These are phyloP conservation scores for Sporothrix brasiliensis DNA, from an alignment of 2,329 filamentous ascomycete species.

Conservation along the genomic window DNA sequence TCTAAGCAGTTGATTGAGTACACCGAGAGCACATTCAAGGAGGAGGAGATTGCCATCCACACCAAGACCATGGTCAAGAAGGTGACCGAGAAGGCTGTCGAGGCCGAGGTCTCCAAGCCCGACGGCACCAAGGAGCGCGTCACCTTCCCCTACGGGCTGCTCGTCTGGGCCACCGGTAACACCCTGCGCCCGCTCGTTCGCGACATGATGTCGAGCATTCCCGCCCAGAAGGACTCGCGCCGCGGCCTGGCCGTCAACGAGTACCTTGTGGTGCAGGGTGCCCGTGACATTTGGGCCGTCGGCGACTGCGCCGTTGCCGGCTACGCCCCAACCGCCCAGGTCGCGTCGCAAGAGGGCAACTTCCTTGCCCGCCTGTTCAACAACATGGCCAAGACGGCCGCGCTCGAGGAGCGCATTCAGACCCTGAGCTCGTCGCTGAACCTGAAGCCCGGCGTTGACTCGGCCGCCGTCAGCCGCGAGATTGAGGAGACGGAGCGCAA, in stretches of 20 bases:
- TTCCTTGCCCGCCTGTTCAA: constrained; percentile 97
- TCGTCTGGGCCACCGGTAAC: constrained; percentile 98
- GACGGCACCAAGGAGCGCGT: constrained; percentile 83
- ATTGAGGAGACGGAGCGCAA: constrained; percentile 88
- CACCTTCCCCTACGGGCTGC: constrained; percentile 86
- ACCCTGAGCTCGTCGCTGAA: constrained; percentile 67
- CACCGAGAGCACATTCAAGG: constrained; percentile 98
- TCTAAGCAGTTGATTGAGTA: constrained; percentile 99
- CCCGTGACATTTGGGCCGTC: constrained; percentile 96
- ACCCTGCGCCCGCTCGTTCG: constrained; percentile 85
- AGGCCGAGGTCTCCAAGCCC: constrained; percentile 79
- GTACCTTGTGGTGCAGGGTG: constrained; percentile 96
- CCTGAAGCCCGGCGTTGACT: constrained; percentile 63
- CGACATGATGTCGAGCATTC: constrained; percentile 89
- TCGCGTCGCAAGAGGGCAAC: constrained; percentile 90
- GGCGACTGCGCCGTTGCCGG: constrained; percentile 97
- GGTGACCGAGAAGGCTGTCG: constrained; percentile 88
- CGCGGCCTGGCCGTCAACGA: constrained; percentile 97
- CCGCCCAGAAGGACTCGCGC: constrained; percentile 91
- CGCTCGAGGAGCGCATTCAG: constrained; percentile 74
- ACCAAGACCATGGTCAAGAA: constrained; percentile 99
- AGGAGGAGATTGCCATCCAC: constrained; percentile 96
- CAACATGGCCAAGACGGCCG: constrained; percentile 94
- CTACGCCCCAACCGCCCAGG: constrained; percentile 96
- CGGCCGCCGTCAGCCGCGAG: constrained; percentile 69